Evolutionary conservation across 2,329 filamentous ascomycete genomes (phyloP), one percentile per base, ranked within the genome.

Genomic region (Hawksworthiomyces lignivorus): DNA sequence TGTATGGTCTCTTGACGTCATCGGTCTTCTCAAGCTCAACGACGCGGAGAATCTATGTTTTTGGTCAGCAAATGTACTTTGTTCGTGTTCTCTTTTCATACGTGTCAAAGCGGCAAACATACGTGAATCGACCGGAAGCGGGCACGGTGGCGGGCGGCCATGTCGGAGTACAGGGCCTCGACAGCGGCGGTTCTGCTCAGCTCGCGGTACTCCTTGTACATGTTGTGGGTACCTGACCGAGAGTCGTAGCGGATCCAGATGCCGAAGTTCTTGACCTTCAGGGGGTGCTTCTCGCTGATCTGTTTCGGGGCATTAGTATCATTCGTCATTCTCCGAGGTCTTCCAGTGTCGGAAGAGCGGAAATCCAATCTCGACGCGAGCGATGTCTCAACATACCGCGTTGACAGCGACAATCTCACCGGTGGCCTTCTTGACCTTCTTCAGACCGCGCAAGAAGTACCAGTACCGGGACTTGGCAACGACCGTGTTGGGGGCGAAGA

Each of bases 141-240:
- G 64, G 92, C 84, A 67, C 87, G 88, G 82, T 98, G 92, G 69
- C 92, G 87, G 70, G 94, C 90, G 59, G 92, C 88, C 92, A 98
- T 97, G 77, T 98, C 92, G 73, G 92, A 86, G 84, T 98, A 98
- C 67, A 98, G 82, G 58, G 90, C 74, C 74, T 97, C 86, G 63
- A 97, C 90, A 56, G 92, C 92, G 58, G 92, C 90, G 63, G 84
- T 86, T 72, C 92, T 81, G 67, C 86, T 90, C 80, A 97, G 86
- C 80, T 97, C 92, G 68, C 92, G 87, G 85, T 96, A 97, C 84
- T 98, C 92, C 84, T 97, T 97, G 87, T 98, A 98, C 92, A 98
- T 98, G 85, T 98, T 98, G 88, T 98, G 92, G 62, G 92, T 98
- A 62, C 92, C 92, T 62, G 92, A 97, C 72, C 92, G 90, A 52